Evolutionary conservation across 176 grass and related monocot genomes (phyloP), one percentile per base, ranked within the genome.

Genomic region (Ensete glaucum): DNA sequence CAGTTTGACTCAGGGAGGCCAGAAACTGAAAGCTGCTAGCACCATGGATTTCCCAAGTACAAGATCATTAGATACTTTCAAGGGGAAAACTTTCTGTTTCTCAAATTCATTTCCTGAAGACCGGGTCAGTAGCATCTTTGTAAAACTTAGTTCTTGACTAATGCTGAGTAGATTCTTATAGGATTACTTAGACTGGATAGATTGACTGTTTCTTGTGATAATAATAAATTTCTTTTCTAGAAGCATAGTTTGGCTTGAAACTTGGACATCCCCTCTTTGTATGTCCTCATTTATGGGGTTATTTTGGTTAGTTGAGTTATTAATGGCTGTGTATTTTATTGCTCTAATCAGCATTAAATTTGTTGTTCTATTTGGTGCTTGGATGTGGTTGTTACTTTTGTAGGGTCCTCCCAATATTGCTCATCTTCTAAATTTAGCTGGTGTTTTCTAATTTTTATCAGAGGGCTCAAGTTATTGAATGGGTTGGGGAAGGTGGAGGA

Each of bases 81-180:
- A 87, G 73, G 87, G 87, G 23, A 93, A 63, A 89, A 87, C 60
- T 83, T 93, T 97, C 48, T 83, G 85, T 79, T 97, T 97, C 78
- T 93, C 94, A 83, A 81, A 79, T 82, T 93, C 90, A 75, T 90
- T 97, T 87, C 79, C 88, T 70, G 77, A 83, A 69, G 86, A 93
- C 64, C 81, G 80, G 83, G 94, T 93, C 89, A 50, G 75, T 59
- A 75, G 64, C 49, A 83, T 65, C 43, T 50, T 70, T 17, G 50
- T 50, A 50, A 2, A 19, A 70, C 67, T 56, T 55, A 57, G 1
- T 12, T 57, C 48, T 70, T 52, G 14, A 62, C 1, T 62, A 62
- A 8, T 62, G 7, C 25, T 29, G 9, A 59, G 13, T 26, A 65
- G 1, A 9, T 65, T 12, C 11, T 11, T 26, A 26, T 25, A 65